Evolutionary conservation across 352 stramenopile genomes (phyloP), one percentile per base, ranked within the genome.

Genomic region (Pythium dissotocum): DNA sequence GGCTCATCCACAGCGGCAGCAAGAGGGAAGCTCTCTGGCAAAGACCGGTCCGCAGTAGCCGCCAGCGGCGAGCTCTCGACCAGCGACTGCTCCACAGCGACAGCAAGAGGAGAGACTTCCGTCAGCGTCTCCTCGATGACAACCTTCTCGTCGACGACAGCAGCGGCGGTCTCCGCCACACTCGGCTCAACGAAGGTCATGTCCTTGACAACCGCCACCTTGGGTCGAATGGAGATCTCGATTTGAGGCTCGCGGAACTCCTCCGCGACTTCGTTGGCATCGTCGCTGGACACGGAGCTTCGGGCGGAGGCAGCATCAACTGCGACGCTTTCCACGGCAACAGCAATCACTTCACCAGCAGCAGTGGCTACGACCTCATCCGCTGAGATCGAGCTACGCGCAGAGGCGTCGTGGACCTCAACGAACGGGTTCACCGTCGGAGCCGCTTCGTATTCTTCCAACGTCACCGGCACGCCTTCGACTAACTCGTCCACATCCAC

Each of bases 61-160:
- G 46, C 46, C 18, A 53, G 21, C 4, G 46, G 46, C 4, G 46
- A 53, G 18, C 16, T 28, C 18, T 51, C 44, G 4, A 51, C 44
- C 2, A 51, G 44, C 7, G 44, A 51, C 44, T 51, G 18, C 4
- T 40, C 42, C 6, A 44, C 44, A 7, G 62, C 38, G 0, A 33
- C 53, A 24, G 21, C 62, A 18, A 68, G 62, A n/a, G 60, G 62
- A 12, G 60, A 51, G 18, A 6, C 32, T 10, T 53, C 46, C 21
- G 46, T 57, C 44, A 63, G 18, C 12, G 62, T 69, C 32, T 70
- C 63, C 5, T 60, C 44, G 36, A 70, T 56, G 26, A 65, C 33
- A 18, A 63, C 63, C 10, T 40, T 49, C 26, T 70, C 40, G 18
- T 69, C 62, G 7, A 16, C 46, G 21, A 16, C 46, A 24, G n/a